Evolutionary conservation across 2,329 filamentous ascomycete species (phyloP).

Genomic region (Eutypa lata): DNA sequence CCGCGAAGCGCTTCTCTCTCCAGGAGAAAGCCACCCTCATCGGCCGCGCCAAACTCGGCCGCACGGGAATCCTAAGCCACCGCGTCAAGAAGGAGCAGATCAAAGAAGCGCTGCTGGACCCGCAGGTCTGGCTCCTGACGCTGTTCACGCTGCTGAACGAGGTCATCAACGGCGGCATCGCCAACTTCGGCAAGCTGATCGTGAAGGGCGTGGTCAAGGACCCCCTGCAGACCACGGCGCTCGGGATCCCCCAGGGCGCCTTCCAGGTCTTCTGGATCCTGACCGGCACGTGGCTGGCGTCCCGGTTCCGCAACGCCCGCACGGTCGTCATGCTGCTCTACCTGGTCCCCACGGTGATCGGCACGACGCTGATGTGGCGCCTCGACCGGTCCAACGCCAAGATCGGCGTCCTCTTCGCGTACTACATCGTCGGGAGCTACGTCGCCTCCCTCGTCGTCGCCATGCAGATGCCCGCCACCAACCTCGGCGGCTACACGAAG

Average conservation of each 20-base stretch:
- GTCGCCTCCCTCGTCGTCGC: constrained; percentile 51
- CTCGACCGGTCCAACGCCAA: constrained; percentile 29
- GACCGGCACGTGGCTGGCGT: constrained; percentile 48
- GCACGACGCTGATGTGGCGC: constrained; percentile 48
- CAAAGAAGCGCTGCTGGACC: constrained; percentile 41
- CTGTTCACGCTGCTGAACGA: constrained; percentile 50
- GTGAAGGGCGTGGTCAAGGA: constrained; percentile 46
- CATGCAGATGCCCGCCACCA: constrained; percentile 48
- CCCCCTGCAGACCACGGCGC: constrained; percentile 44
- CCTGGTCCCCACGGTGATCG: constrained; percentile 48
- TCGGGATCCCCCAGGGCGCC: constrained; percentile 52
- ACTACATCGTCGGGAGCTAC: constrained; percentile 47
- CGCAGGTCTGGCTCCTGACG: constrained; percentile 42
- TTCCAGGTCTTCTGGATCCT: constrained; percentile 54
- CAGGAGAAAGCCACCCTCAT: constrained; percentile 43
- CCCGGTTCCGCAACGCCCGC: constrained; percentile 45
- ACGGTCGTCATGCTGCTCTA: constrained; percentile 52
- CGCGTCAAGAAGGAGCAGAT: constrained; percentile 47
- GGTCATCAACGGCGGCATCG: constrained; percentile 48
- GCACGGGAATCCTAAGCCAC: constrained; percentile 44
- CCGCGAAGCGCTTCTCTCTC: constrained; percentile 36
- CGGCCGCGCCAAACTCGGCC: constrained; percentile 31
- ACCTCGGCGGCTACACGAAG: constrained; percentile 47
- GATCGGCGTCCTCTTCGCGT: constrained; percentile 46
- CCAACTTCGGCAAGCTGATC: constrained; percentile 55